Percentiles rank a stretch among this genome's conserved stretches.
Evolutionary conservation across 1,284 basidiomycete genomes (phyloP).

Genomic region (Ustilago sp.): DNA sequence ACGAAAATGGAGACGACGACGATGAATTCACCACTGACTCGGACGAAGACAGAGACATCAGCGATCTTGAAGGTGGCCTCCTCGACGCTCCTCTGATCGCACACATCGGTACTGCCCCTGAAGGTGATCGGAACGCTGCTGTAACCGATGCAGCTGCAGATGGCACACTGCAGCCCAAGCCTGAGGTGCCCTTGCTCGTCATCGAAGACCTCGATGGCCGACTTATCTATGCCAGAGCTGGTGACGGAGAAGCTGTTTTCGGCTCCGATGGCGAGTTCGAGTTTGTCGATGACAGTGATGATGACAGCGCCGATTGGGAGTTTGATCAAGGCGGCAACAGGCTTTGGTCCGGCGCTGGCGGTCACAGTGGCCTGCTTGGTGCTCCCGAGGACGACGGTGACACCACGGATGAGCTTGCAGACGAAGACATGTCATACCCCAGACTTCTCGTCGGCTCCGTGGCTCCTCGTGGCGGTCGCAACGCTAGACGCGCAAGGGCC

Average conservation of each 20-base stretch:
- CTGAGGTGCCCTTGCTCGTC: slow-evolving; percentile 65
- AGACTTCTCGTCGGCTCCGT: slow-evolving; percentile 67
- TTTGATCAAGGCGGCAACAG: slow-evolving; percentile 48
- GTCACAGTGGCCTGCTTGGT: slow-evolving; percentile 28
- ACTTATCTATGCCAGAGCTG: slow-evolving; percentile 67
- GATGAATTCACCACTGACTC: slow-evolving; percentile 54
- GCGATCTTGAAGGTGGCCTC: slow-evolving; percentile 58
- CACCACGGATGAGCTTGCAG: slow-evolving; percentile 68
- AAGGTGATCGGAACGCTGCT: slow-evolving; percentile 17
- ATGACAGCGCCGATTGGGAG: slow-evolving; percentile 58
- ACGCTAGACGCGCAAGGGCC: slow-evolving; percentile 63
- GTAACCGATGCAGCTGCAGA: slow-evolving; percentile 20
- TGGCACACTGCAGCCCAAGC: slow-evolving; percentile 23
- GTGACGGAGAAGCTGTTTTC: slow-evolving; percentile 69
- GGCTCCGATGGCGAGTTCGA: slow-evolving; percentile 69
- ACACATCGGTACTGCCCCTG: slow-evolving; percentile 47
- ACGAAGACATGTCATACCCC: slow-evolving; percentile 69
- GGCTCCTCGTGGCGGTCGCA: slow-evolving; percentile 64
- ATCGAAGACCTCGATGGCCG: slow-evolving; percentile 69
- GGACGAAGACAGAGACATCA: slow-evolving; percentile 61
- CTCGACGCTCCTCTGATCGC: slow-evolving; percentile 62
- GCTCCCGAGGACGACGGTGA: slow-evolving; percentile 64
- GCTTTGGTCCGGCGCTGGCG: slow-evolving; percentile 19
- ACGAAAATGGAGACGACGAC: slow-evolving; percentile 58
- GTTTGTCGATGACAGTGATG: slow-evolving; percentile 66